phyloP scores from a whole-genome alignment of 345 rosid species.

The Clarkia xantiana region DNA sequence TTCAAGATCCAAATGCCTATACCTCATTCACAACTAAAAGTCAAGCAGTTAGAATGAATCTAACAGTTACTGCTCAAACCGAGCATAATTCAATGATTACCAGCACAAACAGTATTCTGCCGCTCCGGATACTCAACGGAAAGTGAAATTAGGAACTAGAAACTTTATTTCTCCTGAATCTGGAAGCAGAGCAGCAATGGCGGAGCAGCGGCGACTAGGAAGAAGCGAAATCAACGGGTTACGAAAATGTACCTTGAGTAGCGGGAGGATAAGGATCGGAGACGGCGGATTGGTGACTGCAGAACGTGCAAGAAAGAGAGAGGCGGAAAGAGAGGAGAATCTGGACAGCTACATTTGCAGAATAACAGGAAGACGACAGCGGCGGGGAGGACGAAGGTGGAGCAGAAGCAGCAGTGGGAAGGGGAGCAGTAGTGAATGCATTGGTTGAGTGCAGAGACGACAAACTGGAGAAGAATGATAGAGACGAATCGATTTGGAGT shows the following conservation, averaged over 20 bases:
- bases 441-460: constrained; percentile 4
- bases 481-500: too few species aligned
- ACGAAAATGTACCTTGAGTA: too few species aligned
- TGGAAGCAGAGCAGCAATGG: too few species aligned
- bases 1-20: background rate
- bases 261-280: constrained; percentile 7
- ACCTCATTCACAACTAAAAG: background rate
- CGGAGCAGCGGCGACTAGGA: background rate
- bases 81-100: too few species aligned
- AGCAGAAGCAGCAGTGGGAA: constrained; percentile 6
- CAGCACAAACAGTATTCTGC: too few species aligned
- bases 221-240: background rate
- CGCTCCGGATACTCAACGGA: too few species aligned
- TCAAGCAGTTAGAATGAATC: too few species aligned
- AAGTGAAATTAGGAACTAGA: too few species aligned
- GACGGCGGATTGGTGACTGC: background rate
- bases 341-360: constrained; percentile 7
- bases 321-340: background rate
- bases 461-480: background rate
- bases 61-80: too few species aligned
- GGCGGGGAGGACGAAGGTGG: constrained; percentile 7
- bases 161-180: too few species aligned
- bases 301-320: constrained; percentile 1
- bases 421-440: constrained; percentile 4
- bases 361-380: constrained; percentile 9